Evolutionary conservation across 169 alveolate genomes (phyloP).

Genomic region (Babesia ovata): DNA sequence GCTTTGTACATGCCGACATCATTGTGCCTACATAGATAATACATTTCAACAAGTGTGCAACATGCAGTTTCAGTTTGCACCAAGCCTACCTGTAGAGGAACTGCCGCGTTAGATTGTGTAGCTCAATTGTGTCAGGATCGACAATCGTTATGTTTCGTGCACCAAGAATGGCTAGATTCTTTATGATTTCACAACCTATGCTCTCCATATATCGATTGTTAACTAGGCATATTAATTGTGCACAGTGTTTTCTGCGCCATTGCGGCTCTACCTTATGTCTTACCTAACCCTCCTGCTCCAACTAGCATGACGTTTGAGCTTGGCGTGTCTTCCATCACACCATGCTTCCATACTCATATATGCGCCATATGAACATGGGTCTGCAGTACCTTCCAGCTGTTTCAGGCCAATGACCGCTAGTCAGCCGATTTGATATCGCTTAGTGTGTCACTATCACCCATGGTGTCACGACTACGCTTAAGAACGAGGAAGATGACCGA

Average conservation of each 20-base stretch:
- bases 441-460: no score
- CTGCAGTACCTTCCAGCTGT: no score
- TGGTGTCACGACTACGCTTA: no score
- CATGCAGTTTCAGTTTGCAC: neutral
- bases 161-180: slow-evolving; percentile 47
- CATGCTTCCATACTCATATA: neutral
- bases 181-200: slow-evolving; percentile 71
- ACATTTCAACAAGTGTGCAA: slow-evolving; percentile 11
- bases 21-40: slow-evolving; percentile 12
- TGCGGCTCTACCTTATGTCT: neutral
- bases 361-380: no score
- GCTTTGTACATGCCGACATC: slow-evolving; percentile 45
- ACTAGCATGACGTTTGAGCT: slow-evolving; percentile 46
- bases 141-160: slow-evolving; percentile 56
- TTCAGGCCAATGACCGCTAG: no score
- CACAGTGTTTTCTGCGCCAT: no score
- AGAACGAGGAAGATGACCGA: no score
- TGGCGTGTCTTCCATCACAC: neutral
- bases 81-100: slow-evolving; percentile 53
- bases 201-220: no score
- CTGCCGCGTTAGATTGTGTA: slow-evolving; percentile 71
- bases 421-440: no score
- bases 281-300: slow-evolving; percentile 69
- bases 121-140: slow-evolving; percentile 67
- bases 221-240: no score